Percentiles rank a stretch among this genome's conserved stretches.
These are phyloP conservation scores for Pezicula radicicola DNA, from an alignment of 2,329 filamentous ascomycete genomes.

Conservation along the genomic window DNA sequence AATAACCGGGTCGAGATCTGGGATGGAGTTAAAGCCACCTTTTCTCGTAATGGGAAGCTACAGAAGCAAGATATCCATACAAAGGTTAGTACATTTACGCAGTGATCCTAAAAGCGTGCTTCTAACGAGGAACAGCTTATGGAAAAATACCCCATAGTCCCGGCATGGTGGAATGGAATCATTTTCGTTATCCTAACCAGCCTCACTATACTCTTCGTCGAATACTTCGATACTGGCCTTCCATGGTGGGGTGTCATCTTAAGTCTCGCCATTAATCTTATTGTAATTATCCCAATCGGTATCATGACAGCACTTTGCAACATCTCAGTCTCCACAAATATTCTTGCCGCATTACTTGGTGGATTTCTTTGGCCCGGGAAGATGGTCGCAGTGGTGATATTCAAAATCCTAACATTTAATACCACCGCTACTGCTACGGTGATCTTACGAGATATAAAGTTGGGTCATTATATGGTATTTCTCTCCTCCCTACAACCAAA, in stretches of 20 bases:
- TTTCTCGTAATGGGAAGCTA: not conserved
- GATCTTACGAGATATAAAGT: conserved; percentile 34
- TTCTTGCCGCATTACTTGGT: conserved; percentile 67
- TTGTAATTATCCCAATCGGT: conserved; percentile 28
- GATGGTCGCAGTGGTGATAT: conserved; percentile 72
- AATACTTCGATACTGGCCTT: conserved; percentile 27
- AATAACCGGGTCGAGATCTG: conserved; percentile 65
- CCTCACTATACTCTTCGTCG: conserved; percentile 24
- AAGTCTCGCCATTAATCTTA: conserved; percentile 19
- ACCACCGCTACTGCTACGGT: conserved; percentile 42
- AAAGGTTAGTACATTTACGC: conserved; percentile 31
- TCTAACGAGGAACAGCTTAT: conserved; percentile 43
- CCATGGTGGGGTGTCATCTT: conserved; percentile 24
- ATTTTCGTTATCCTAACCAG: conserved; percentile 34
- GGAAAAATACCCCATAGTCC: conserved; percentile 49
- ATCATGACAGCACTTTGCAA: conserved; percentile 42
- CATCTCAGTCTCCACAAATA: conserved; percentile 43
- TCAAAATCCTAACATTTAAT: conserved; percentile 70
- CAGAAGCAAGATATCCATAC: conserved; percentile 46
- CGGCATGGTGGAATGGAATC: conserved; percentile 54
- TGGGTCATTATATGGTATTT: conserved; percentile 52
- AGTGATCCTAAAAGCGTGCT: not conserved
- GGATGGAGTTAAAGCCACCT: conserved; percentile 23
- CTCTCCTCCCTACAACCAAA: not conserved
- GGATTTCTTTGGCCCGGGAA: conserved; percentile 65